Evolutionary conservation across 192 early-diverging fungal genomes (phyloP).

Genomic region (Entomortierella parvispora): DNA sequence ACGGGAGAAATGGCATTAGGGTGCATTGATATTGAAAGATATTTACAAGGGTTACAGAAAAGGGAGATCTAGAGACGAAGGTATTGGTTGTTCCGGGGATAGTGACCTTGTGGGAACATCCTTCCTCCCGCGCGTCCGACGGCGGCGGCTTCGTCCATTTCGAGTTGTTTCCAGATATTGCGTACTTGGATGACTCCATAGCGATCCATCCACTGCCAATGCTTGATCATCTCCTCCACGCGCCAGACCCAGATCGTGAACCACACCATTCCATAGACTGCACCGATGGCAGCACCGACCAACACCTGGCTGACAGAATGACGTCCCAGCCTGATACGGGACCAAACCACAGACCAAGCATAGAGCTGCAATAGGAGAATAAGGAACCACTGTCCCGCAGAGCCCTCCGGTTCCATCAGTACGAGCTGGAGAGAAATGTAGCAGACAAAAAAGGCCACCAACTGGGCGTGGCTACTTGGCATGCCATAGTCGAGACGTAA

Average conservation of each 20-base stretch:
- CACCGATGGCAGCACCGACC: conserved; percentile 47
- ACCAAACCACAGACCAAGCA: conserved; percentile 54
- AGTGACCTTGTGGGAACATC: conserved; percentile 29
- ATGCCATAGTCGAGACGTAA: conserved; percentile 71
- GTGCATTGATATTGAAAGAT: no score
- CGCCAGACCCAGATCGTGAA: conserved; percentile 51
- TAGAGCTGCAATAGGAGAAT: conserved; percentile 46
- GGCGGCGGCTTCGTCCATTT: conserved; percentile 40
- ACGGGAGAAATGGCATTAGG: no score
- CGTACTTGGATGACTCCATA: conserved; percentile 50
- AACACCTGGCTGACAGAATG: conserved; percentile 51
- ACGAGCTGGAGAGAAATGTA: conserved; percentile 57
- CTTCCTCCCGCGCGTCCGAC: conserved; percentile 31
- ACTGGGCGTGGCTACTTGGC: conserved; percentile 77
- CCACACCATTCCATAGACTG: conserved; percentile 43
- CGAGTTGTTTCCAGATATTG: conserved; percentile 47
- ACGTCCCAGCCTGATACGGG: conserved; percentile 48
- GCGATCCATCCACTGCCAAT: conserved; percentile 53
- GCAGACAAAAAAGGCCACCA: conserved; percentile 72
- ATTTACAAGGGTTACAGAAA: no score
- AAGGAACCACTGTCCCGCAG: conserved; percentile 43
- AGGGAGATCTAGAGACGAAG: conserved; percentile 1
- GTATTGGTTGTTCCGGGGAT: conserved; percentile 17
- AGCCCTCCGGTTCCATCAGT: conserved; percentile 49
- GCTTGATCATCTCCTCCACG: conserved; percentile 51